A percentile compares a stretch with the other conserved stretches of the same genome.
Conservation (phyloP, 1,284 basidiomycete species). For the Farysia itapuensis region DNA sequence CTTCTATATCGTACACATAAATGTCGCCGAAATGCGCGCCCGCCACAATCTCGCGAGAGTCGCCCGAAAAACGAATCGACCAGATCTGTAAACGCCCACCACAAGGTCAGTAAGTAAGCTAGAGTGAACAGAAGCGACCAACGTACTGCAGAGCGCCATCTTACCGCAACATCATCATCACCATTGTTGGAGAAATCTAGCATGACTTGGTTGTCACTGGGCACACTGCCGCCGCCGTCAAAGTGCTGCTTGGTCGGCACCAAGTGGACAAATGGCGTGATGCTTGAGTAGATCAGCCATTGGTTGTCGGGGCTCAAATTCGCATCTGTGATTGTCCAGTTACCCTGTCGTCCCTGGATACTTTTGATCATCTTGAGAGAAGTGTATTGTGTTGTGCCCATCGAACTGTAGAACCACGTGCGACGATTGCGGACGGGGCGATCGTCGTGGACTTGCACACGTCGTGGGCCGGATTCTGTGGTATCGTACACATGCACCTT, state of each 20-base stretch:
- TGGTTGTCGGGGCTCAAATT: slow-evolving; percentile 89
- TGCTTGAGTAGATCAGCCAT: slow-evolving; percentile 79
- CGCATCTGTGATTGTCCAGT: slow-evolving; percentile 68
- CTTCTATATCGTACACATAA: slow-evolving; percentile 79
- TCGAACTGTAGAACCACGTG: slow-evolving; percentile 33
- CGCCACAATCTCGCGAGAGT: slow-evolving; percentile 82
- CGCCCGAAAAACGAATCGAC: slow-evolving; percentile 91
- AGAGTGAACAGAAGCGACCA: background rate
- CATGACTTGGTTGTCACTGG: slow-evolving; percentile 47
- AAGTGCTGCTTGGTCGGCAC: slow-evolving; percentile 68
- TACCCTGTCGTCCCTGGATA: slow-evolving; percentile 47
- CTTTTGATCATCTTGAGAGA: slow-evolving; percentile 54
- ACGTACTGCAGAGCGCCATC: slow-evolving; percentile 47
- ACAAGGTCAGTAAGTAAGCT: background rate
- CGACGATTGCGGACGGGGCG: slow-evolving; percentile 18
- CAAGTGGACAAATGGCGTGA: slow-evolving; percentile 74
- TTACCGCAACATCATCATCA: slow-evolving; percentile 58
- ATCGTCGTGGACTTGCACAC: slow-evolving; percentile 28
- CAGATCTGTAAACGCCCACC: slow-evolving; percentile 67
- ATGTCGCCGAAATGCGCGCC: slow-evolving; percentile 69
- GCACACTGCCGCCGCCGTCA: slow-evolving; percentile 27
- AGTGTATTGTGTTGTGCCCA: slow-evolving; percentile 61
- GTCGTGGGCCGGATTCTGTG: slow-evolving; percentile 16
- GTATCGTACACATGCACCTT: slow-evolving; percentile 63
- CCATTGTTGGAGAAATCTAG: slow-evolving; percentile 59